phyloP scores from a whole-genome alignment of 176 grass and related monocot species.

The Oryza glaberrima region DNA sequence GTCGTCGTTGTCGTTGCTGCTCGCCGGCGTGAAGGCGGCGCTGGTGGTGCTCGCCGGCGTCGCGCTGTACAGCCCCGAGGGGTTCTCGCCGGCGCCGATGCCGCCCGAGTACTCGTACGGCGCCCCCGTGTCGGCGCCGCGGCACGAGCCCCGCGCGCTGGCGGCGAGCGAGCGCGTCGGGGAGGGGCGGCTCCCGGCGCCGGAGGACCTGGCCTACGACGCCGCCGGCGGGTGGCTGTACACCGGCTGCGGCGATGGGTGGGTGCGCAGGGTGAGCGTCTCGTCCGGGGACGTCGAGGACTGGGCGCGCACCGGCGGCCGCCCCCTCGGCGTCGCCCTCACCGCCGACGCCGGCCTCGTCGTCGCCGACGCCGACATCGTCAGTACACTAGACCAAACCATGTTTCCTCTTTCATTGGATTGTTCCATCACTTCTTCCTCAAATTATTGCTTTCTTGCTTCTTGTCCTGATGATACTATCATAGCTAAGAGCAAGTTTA shows the following conservation, averaged over 20 bases:
- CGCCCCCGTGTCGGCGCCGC: conserved; percentile 36
- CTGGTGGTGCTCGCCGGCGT: conserved; percentile 43
- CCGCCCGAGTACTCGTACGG: conserved; percentile 55
- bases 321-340: conserved; percentile 68
- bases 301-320: conserved; percentile 64
- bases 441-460: background rate
- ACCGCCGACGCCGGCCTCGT: conserved; percentile 43
- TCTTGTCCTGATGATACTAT: no score
- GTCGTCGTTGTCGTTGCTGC: background rate
- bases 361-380: conserved; percentile 69
- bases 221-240: conserved; percentile 53
- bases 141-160: conserved; percentile 48
- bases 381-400: conserved; percentile 2
- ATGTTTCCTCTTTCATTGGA: background rate
- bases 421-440: background rate
- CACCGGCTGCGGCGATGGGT: conserved; percentile 75
- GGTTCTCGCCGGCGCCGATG: conserved; percentile 62
- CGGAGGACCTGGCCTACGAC: conserved; percentile 80
- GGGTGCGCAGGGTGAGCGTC: conserved; percentile 69
- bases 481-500: no score
- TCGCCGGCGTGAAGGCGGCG: conserved; percentile 31
- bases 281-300: conserved; percentile 52
- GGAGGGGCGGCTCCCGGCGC: conserved; percentile 63
- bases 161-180: conserved; percentile 54
- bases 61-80: conserved; percentile 40